Evolutionary conservation across 2,329 filamentous ascomycete genomes (phyloP).

Genomic region (Ceratocystis alfenasii): DNA sequence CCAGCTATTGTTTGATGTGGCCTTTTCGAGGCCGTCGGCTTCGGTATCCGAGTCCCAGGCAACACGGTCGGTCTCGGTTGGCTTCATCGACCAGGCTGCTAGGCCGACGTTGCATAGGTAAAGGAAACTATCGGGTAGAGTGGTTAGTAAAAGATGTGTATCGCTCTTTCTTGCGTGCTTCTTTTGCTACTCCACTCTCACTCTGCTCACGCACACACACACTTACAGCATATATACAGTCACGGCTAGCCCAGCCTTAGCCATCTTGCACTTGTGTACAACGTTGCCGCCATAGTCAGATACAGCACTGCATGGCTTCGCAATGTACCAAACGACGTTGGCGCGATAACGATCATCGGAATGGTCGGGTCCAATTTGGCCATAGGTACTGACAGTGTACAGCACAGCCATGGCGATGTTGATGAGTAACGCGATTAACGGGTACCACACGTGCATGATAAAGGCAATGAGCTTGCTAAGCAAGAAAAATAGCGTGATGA

Average conservation of each 20-base stretch:
- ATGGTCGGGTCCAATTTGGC: constrained; percentile 62
- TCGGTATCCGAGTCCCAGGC: constrained; percentile 31
- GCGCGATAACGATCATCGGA: constrained; percentile 52
- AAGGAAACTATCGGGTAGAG: constrained; percentile 14
- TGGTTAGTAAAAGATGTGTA: background rate
- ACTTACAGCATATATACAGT: constrained; percentile 58
- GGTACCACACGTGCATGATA: constrained; percentile 60
- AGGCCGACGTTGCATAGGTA: constrained; percentile 32
- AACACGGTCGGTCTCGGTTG: constrained; percentile 43
- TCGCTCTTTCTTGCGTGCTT: too few relatives aligned
- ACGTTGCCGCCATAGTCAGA: constrained; percentile 30
- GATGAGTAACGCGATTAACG: constrained; percentile 48
- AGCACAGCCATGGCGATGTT: constrained; percentile 48
- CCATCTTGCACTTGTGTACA: constrained; percentile 51
- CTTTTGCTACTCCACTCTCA: too few relatives aligned
- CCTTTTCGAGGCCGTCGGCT: constrained; percentile 28
- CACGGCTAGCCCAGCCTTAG: constrained; percentile 54
- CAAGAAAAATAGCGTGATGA: constrained; percentile 64
- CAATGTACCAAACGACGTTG: constrained; percentile 61
- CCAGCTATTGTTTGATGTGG: constrained; percentile 34
- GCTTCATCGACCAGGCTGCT: constrained; percentile 46
- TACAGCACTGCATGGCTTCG: constrained; percentile 45
- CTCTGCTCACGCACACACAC: too few relatives aligned
- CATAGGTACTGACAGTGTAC: constrained; percentile 54
- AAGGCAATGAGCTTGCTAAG: constrained; percentile 57